A percentile compares a stretch with the other conserved stretches of the same genome.
These are phyloP conservation scores for Chaetomiaceae sp. DNA, from an alignment of 2,329 filamentous ascomycete species.

Conservation along the genomic window DNA sequence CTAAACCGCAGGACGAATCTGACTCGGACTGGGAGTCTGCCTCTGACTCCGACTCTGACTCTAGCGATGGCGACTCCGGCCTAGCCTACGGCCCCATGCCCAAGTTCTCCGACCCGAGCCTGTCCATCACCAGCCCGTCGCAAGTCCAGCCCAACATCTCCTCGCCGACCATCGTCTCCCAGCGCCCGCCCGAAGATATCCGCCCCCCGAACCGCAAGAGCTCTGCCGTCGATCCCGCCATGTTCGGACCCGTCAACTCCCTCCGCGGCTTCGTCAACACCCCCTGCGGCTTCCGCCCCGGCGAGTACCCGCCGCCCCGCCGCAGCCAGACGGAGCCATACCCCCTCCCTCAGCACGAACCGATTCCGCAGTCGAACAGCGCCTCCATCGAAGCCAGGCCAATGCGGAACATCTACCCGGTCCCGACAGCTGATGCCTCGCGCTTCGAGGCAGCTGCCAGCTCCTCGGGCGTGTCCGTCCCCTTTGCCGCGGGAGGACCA, in stretches of 20 bases:
- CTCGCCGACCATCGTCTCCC: constrained; percentile 27
- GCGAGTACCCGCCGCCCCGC: constrained; percentile 23
- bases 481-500: neutral
- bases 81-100: constrained; percentile 41
- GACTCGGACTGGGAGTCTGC: constrained; percentile 56
- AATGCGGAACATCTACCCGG: constrained; percentile 62
- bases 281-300: constrained; percentile 49
- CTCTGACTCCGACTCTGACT: constrained; percentile 38
- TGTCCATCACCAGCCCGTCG: constrained; percentile 30
- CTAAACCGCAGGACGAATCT: constrained; percentile 40
- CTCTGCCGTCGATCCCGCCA: constrained; percentile 52
- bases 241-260: constrained; percentile 60
- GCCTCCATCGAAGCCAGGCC: constrained; percentile 35
- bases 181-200: constrained; percentile 30
- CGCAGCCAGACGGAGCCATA: constrained; percentile 23
- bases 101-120: constrained; percentile 25
- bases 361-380: constrained; percentile 34
- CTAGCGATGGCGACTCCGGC: constrained; percentile 37
- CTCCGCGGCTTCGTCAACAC: constrained; percentile 51
- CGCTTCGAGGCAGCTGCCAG: constrained; percentile 54
- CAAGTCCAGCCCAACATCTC: constrained; percentile 34
- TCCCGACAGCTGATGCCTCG: constrained; percentile 61
- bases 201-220: constrained; percentile 36
- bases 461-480: constrained; percentile 45
- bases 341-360: constrained; percentile 35